phyloP scores from a whole-genome alignment of 75 land plant species.

The Selaginella tamariscina region DNA sequence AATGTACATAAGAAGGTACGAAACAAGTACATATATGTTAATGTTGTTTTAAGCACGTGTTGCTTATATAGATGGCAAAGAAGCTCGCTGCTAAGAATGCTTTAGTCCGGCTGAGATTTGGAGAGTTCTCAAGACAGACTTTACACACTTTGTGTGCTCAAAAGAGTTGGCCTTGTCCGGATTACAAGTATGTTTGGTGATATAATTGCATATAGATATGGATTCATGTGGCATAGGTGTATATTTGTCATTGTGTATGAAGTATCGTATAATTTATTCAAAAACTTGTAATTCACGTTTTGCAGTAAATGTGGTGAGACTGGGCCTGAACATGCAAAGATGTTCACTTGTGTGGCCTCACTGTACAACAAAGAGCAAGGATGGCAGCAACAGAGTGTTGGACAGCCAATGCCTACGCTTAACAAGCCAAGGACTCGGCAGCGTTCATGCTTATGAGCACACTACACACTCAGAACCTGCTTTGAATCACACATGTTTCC shows the following conservation, averaged over 20 bases:
- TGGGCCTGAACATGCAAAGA: slow-evolving; percentile 97
- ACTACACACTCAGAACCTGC: too few species aligned
- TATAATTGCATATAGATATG: too few species aligned
- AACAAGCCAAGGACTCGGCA: slow-evolving; percentile 98
- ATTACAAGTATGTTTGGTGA: slow-evolving; percentile 53
- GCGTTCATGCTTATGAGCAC: slow-evolving; percentile 34
- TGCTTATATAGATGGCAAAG: too few species aligned
- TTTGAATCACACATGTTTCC: too few species aligned
- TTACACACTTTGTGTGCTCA: slow-evolving; percentile 84
- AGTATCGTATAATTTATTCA: neutral
- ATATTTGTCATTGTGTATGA: too few species aligned
- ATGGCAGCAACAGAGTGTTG: slow-evolving; percentile 88
- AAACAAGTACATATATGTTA: too few species aligned
- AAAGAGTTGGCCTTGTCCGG: slow-evolving; percentile 96
- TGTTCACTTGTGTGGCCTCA: slow-evolving; percentile 77
- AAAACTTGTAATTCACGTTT: neutral
- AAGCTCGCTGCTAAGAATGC: slow-evolving; percentile 97
- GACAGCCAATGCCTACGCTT: slow-evolving; percentile 98
- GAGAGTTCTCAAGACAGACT: slow-evolving; percentile 80
- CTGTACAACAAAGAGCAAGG: slow-evolving; percentile 73
- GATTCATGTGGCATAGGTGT: too few species aligned
- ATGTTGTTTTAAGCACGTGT: too few species aligned
- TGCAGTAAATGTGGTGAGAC: slow-evolving; percentile 62
- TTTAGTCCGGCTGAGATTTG: slow-evolving; percentile 44
- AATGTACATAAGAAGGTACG: slow-evolving; percentile 97